Evolutionary conservation across 1,284 basidiomycete genomes (phyloP).

Genomic region (Apiotrichum sp.): DNA sequence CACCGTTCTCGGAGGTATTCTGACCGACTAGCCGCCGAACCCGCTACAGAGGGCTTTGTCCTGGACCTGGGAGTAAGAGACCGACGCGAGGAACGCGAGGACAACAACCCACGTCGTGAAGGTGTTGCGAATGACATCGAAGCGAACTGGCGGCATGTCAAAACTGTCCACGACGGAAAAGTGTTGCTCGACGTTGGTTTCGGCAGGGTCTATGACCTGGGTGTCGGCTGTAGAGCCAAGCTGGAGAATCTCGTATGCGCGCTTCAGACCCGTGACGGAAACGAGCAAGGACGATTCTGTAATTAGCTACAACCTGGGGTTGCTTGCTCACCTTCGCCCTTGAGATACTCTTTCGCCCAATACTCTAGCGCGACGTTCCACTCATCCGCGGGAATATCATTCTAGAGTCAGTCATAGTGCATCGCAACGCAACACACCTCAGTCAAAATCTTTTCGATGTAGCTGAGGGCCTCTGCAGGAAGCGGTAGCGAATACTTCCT

Average conservation of each 20-base stretch:
- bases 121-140: slow-evolving; percentile 63
- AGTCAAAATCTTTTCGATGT: slow-evolving; percentile 43
- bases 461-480: slow-evolving; percentile 39
- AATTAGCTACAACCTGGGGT: background rate
- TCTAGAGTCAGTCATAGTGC: slow-evolving; percentile 42
- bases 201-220: slow-evolving; percentile 53
- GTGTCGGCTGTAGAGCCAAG: slow-evolving; percentile 54
- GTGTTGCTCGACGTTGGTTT: slow-evolving; percentile 76
- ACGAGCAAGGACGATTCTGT: slow-evolving; percentile 35
- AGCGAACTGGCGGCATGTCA: slow-evolving; percentile 87
- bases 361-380: slow-evolving; percentile 63
- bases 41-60: slow-evolving; percentile 59
- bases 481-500: slow-evolving; percentile 48
- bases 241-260: slow-evolving; percentile 77
- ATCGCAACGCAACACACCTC: slow-evolving; percentile 30
- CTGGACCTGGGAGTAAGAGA: slow-evolving; percentile 50
- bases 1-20: slow-evolving; percentile 71
- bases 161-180: slow-evolving; percentile 83
- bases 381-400: slow-evolving; percentile 58
- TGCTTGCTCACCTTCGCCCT: slow-evolving; percentile 67
- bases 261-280: slow-evolving; percentile 55
- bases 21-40: slow-evolving; percentile 70
- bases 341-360: slow-evolving; percentile 82
- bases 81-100: too few species aligned
- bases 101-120: slow-evolving; percentile 23